Conservation (phyloP, 768 basidiomycete genomes). For the Pleurotus tuber-regium region DNA sequence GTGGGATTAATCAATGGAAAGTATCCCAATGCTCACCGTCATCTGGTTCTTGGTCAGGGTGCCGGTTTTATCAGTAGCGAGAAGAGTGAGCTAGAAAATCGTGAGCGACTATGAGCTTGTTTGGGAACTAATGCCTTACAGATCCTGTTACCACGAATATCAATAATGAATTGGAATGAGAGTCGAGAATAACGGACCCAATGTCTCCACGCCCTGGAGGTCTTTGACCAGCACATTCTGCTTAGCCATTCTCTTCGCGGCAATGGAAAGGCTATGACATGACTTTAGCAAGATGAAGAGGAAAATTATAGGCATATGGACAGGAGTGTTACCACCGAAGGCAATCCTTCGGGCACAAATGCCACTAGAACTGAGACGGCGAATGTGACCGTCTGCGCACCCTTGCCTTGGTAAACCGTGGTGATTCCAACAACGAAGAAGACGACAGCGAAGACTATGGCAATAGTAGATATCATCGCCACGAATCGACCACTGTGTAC, state of each 20-base stretch:
- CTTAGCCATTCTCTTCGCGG: constrained; percentile 68
- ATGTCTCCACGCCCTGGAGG: constrained; percentile 69
- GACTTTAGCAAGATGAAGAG: constrained; percentile 3
- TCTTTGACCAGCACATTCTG: constrained; percentile 75
- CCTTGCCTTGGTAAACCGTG: constrained; percentile 63
- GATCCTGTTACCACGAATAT: constrained; percentile 36
- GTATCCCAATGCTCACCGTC: constrained; percentile 75
- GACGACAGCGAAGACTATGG: constrained; percentile 57
- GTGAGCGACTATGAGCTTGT: constrained; percentile 10
- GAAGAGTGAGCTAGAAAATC: constrained; percentile 49
- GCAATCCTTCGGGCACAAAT: constrained; percentile 56
- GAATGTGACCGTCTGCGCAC: constrained; percentile 54
- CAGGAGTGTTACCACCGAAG: constrained; percentile 65
- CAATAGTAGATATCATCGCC: constrained; percentile 57
- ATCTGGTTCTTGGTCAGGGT: constrained; percentile 72
- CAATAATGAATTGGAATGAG: not conserved
- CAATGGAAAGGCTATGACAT: constrained; percentile 48
- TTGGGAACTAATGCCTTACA: constrained; percentile 25
- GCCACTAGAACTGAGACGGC: constrained; percentile 52
- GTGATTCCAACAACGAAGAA: constrained; percentile 68
- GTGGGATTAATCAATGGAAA: no score
- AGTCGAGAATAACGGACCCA: constrained; percentile 48
- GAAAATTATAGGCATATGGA: constrained; percentile 2
- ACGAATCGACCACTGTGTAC: constrained; percentile 55
- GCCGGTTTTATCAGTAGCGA: constrained; percentile 74